These are phyloP conservation scores for Blumeriella jaapii DNA, from an alignment of 2,329 filamentous ascomycete genomes.

Conservation along the genomic window DNA sequence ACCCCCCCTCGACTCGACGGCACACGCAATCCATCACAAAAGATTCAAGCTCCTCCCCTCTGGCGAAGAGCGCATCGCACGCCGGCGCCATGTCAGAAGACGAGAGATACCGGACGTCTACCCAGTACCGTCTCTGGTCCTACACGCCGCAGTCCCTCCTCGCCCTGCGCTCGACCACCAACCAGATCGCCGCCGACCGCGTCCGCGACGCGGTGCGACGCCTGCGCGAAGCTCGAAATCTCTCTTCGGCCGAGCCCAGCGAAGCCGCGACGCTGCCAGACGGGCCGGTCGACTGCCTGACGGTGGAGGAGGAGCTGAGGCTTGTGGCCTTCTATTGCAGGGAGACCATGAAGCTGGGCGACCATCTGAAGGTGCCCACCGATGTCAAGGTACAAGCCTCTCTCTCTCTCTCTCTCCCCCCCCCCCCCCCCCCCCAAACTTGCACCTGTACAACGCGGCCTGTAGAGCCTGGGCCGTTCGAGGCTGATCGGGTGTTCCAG, in stretches of 20 bases:
- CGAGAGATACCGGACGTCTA: slow-evolving; percentile 77
- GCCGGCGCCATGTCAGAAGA: slow-evolving; percentile 49
- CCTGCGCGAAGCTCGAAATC: slow-evolving; percentile 30
- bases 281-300: slow-evolving; percentile 63
- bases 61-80: neutral
- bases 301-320: slow-evolving; percentile 68
- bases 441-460: too few species aligned
- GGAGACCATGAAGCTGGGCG: slow-evolving; percentile 44
- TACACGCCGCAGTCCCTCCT: slow-evolving; percentile 66
- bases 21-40: neutral
- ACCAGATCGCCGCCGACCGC: slow-evolving; percentile 62
- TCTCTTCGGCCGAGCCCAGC: slow-evolving; percentile 23
- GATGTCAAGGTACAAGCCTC: slow-evolving; percentile 42
- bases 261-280: slow-evolving; percentile 20
- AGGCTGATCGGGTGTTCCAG: slow-evolving; percentile 11
- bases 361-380: slow-evolving; percentile 48
- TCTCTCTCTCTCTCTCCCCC: neutral
- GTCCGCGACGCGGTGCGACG: slow-evolving; percentile 45
- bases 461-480: too few species aligned
- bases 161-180: slow-evolving; percentile 65
- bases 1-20: too few species aligned
- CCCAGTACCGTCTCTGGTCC: slow-evolving; percentile 87
- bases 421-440: too few species aligned
- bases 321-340: slow-evolving; percentile 72
- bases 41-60: neutral